These are phyloP conservation scores for Triadica sebifera DNA, from an alignment of 345 rosid genomes.

Conservation along the genomic window DNA sequence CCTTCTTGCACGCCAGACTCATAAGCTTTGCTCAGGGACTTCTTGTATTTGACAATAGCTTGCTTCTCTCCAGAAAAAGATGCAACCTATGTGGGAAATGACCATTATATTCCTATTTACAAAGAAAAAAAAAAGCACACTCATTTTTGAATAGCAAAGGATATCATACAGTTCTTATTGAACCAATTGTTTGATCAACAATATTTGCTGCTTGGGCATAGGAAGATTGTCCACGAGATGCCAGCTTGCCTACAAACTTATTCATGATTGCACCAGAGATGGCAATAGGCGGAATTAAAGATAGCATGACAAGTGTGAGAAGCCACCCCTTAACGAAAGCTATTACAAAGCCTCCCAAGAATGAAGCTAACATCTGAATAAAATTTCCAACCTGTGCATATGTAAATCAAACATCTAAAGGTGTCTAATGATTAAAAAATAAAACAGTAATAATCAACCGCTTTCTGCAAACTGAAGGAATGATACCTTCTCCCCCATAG, in stretches of 20 bases:
- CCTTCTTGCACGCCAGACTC: slow-evolving; percentile 16
- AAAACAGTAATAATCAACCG: background rate
- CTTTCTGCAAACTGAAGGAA: background rate
- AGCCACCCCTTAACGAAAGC: slow-evolving; percentile 25
- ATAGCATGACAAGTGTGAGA: slow-evolving; percentile 23
- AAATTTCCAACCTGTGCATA: slow-evolving; percentile 22
- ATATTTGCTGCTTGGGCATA: slow-evolving; percentile 13
- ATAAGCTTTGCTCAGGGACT: slow-evolving; percentile 12
- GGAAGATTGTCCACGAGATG: slow-evolving; percentile 12
- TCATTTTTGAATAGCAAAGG: background rate
- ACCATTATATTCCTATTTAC: background rate
- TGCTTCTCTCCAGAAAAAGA: slow-evolving; percentile 27
- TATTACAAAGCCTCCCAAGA: slow-evolving; percentile 15
- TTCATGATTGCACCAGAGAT: slow-evolving; percentile 14
- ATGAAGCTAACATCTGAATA: slow-evolving; percentile 14
- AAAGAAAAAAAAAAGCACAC: too few species aligned
- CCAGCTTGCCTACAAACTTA: slow-evolving; percentile 12
- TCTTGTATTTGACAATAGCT: slow-evolving; percentile 16
- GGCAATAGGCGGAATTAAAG: slow-evolving; percentile 19
- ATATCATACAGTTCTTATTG: slow-evolving; percentile 27
- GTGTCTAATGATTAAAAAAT: background rate
- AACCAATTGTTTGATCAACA: slow-evolving; percentile 19
- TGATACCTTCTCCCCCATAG: slow-evolving; percentile 27
- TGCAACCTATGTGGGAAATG: slow-evolving; percentile 13
- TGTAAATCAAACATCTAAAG: background rate